Conservation (phyloP, 2,329 filamentous ascomycete species). For the Monilinia fructicola region DNA sequence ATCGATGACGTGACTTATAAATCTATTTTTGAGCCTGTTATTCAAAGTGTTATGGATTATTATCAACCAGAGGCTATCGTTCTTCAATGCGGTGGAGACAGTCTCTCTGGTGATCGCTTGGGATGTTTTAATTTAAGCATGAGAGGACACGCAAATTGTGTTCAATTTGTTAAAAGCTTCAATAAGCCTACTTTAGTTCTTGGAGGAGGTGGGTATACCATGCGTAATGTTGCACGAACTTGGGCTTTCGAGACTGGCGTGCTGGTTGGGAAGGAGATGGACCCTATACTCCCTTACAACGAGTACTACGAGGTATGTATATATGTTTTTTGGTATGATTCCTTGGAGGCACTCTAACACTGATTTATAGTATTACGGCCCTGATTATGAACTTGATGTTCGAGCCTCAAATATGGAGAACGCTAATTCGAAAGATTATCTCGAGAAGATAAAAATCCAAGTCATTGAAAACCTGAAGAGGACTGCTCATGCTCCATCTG, state of each 20-base stretch:
- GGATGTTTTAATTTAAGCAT: slow-evolving; percentile 99
- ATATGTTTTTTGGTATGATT: slow-evolving; percentile 51
- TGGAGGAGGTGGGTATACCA: slow-evolving; percentile 94
- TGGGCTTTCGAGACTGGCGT: slow-evolving; percentile 97
- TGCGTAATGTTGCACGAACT: slow-evolving; percentile 92
- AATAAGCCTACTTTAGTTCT: slow-evolving; percentile 85
- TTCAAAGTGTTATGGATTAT: slow-evolving; percentile 79
- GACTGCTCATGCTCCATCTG: slow-evolving; percentile 81
- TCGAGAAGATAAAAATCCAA: slow-evolving; percentile 77
- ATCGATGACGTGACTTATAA: slow-evolving; percentile 90
- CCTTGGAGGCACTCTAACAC: slow-evolving; percentile 36
- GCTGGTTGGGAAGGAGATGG: slow-evolving; percentile 79
- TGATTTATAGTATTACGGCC: slow-evolving; percentile 75
- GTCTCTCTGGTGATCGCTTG: slow-evolving; percentile 86
- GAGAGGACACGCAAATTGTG: slow-evolving; percentile 90
- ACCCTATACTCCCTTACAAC: slow-evolving; percentile 84
- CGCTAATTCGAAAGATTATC: slow-evolving; percentile 77
- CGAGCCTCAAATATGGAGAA: slow-evolving; percentile 88
- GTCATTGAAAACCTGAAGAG: slow-evolving; percentile 86
- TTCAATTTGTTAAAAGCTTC: slow-evolving; percentile 86
- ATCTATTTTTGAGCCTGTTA: slow-evolving; percentile 87
- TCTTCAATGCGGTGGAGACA: slow-evolving; percentile 93
- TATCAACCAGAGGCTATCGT: slow-evolving; percentile 92
- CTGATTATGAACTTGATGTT: slow-evolving; percentile 88
- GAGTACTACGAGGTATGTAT: slow-evolving; percentile 81